Base-by-base conservation (phyloP, 495 filamentous ascomycete species). In the Echria macrotheca region DNA sequence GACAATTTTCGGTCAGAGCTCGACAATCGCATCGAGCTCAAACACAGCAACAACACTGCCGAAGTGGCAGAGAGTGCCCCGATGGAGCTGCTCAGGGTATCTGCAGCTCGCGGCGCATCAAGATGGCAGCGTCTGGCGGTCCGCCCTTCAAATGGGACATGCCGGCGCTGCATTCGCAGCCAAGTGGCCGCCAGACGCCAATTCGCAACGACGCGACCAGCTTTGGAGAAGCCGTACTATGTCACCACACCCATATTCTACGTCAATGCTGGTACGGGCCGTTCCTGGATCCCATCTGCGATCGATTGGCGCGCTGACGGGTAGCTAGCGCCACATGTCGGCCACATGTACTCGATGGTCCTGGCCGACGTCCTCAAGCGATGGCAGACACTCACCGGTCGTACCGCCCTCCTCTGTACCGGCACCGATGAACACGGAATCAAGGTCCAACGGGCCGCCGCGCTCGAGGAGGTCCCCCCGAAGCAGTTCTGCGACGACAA, bases 351-450 rank as follows among this genome's bases (percentile, higher is more conserved):
- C 64, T 87, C 87, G 15, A 88, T 96, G 81, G 73, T 97, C 56
- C 74, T 97, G 41, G 76, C 89, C 44, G 93, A 98, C 66, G 81
- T 95, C 53, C 69, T 96, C 56, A 97, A 96, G 66, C 78, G 93
- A 67, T 98, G 89, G 89, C 84, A 95, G 57, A 67, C 77, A n/a
- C 71, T 96, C 12, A 69, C 81, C 39, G 88, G 89, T 4, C 61
- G 59, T 7, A 68, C 72, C 35, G 87, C 91, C 2, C 73, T 89
- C 53, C 70, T 97, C 4, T 80, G 83, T 58, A 98, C 94, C 0
- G 93, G 93, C 23, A 96, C 89, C n/a, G 93, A 98, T 65, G 93
- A 98, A 62, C 91, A 98, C 63, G 93, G 93, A 14, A 89, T 95
- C 82, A 97, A 98, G 78, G 84, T 98, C 42, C 93, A 98, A 65